These are phyloP conservation scores for Trichoderma sp. DNA, from an alignment of 2,329 filamentous ascomycete genomes.

Conservation along the genomic window DNA sequence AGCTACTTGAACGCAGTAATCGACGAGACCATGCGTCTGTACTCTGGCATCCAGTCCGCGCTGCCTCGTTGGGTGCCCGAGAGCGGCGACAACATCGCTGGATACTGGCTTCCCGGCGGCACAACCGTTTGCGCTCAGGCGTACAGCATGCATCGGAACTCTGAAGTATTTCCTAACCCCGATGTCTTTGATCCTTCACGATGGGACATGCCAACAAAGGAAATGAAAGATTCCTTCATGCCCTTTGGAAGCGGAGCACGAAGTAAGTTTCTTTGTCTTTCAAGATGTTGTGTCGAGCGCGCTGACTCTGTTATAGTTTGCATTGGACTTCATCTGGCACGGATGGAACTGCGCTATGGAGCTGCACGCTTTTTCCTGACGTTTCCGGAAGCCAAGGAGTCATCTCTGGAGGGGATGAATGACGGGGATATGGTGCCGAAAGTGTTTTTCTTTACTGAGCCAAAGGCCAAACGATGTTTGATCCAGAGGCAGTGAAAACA, in stretches of 20 bases:
- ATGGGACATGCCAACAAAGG: constrained; percentile 29
- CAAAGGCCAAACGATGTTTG: constrained; percentile 35
- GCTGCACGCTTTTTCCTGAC: constrained; percentile 53
- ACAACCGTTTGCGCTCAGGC: constrained; percentile 4
- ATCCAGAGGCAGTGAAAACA: constrained; percentile 4
- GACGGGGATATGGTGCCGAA: constrained; percentile 39
- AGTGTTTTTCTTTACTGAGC: constrained; percentile 37
- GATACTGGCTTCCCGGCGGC: not conserved
- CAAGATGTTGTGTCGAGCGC: constrained; percentile 20
- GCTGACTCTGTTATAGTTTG: constrained; percentile 40
- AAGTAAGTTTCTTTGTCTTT: constrained; percentile 45
- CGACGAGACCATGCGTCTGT: constrained; percentile 17
- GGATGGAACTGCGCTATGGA: constrained; percentile 54
- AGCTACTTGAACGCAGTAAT: constrained; percentile 12
- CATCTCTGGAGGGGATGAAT: constrained; percentile 36
- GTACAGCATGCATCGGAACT: not conserved
- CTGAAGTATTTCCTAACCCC: not conserved
- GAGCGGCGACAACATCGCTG: not conserved
- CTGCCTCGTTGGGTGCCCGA: not conserved
- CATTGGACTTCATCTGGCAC: constrained; percentile 58
- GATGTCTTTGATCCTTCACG: constrained; percentile 4
- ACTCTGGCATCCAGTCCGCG: constrained; percentile 9
- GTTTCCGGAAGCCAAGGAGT: constrained; percentile 40
- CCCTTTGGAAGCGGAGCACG: not conserved
- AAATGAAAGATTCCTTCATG: constrained; percentile 48